phyloP scores from a whole-genome alignment of 495 filamentous ascomycete species.

The Rostrohypoxylon terebratum region DNA sequence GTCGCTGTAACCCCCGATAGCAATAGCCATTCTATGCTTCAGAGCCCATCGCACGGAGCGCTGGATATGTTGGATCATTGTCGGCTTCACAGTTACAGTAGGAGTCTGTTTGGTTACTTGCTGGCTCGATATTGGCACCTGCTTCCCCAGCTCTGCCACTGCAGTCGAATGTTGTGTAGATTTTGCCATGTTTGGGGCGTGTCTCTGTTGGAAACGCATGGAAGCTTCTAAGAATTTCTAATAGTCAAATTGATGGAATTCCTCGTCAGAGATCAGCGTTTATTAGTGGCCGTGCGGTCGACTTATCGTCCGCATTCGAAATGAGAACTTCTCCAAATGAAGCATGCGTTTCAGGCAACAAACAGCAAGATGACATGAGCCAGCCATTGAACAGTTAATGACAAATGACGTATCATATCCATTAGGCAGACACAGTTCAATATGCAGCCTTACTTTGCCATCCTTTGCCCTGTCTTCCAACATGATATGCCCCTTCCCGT shows the following conservation, averaged over 20 bases:
- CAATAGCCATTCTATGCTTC: slow-evolving; percentile 61
- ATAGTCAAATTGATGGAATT: too few relatives aligned
- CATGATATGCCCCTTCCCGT: neutral
- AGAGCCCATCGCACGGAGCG: slow-evolving; percentile 70
- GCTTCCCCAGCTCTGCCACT: slow-evolving; percentile 61
- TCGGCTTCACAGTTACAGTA: slow-evolving; percentile 61
- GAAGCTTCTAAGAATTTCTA: too few relatives aligned
- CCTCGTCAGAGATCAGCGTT: too few relatives aligned
- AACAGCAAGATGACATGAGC: neutral
- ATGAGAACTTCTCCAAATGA: neutral
- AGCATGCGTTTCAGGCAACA: neutral
- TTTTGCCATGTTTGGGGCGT: slow-evolving; percentile 64
- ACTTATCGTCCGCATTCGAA: too few relatives aligned
- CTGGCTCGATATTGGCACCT: slow-evolving; percentile 54
- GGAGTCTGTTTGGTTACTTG: slow-evolving; percentile 33
- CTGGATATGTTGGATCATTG: slow-evolving; percentile 64
- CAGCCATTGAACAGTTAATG: neutral
- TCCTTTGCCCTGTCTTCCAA: neutral
- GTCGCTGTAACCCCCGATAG: slow-evolving; percentile 70
- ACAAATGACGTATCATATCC: neutral
- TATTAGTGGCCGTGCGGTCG: neutral
- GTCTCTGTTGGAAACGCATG: neutral
- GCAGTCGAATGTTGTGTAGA: slow-evolving; percentile 64
- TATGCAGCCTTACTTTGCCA: neutral
- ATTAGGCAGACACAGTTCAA: neutral